Percentiles rank a stretch among this genome's conserved stretches.
Conservation (phyloP, 208 protist genomes). For the Trypanosoma lewisi region DNA sequence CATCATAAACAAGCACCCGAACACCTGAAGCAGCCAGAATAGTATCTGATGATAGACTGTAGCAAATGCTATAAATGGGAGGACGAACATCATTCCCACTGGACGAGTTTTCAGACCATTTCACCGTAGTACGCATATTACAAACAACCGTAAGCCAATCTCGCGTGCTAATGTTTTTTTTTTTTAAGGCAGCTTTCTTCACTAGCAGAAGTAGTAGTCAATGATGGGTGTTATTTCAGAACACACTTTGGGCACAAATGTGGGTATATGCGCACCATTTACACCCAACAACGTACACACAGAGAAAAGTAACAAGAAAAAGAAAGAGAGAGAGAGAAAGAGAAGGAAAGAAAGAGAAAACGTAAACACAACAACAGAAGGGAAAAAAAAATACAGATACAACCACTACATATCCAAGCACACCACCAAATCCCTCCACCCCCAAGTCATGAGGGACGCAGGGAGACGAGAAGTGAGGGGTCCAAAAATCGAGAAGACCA, state of each 20-base stretch:
- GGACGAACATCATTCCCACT: conserved; percentile 46
- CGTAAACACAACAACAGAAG: conserved; percentile 21
- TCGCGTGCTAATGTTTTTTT: background rate
- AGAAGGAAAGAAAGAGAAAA: conserved; percentile 23
- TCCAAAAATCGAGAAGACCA: conserved; percentile 3
- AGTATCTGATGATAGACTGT: conserved; percentile 87
- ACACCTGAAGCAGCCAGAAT: conserved; percentile 89
- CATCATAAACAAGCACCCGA: conserved; percentile 93
- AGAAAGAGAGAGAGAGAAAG: conserved; percentile 20
- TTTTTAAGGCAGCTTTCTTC: background rate
- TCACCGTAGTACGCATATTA: conserved; percentile 61
- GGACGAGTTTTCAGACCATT: conserved; percentile 65
- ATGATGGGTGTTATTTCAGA: too few species aligned
- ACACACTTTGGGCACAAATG: too few species aligned
- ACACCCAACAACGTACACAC: too few species aligned
- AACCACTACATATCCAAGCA: background rate
- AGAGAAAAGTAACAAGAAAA: conserved; percentile 13
- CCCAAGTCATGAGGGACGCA: too few species aligned
- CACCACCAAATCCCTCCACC: background rate
- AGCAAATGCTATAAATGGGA: conserved; percentile 84
- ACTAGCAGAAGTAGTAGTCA: background rate
- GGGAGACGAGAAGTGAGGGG: too few species aligned
- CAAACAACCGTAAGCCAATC: too few species aligned
- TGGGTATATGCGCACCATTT: too few species aligned
- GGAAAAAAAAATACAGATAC: conserved; percentile 6